Evolutionary conservation across 1,284 basidiomycete species (phyloP).

Genomic region (Cutaneotrichosporon arboriforme): DNA sequence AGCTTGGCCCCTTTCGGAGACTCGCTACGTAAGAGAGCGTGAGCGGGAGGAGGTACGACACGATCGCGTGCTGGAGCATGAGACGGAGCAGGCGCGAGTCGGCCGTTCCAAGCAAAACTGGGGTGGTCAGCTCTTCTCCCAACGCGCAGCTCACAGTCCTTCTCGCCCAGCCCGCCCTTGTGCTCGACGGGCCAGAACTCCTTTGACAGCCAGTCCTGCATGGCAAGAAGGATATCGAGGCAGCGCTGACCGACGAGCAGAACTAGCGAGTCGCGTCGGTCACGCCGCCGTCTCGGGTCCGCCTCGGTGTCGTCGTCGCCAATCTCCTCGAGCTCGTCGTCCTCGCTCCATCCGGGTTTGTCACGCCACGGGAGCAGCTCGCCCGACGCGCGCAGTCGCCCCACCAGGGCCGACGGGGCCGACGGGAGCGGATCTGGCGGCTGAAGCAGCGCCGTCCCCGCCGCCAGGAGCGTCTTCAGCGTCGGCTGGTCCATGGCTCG

Average conservation of each 20-base stretch:
- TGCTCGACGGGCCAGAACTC: constrained; percentile 34
- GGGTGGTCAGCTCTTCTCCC: neutral
- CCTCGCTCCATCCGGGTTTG: constrained; percentile 13
- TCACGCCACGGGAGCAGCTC: constrained; percentile 22
- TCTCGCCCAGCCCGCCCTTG: constrained; percentile 17
- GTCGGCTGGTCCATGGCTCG: constrained; percentile 1
- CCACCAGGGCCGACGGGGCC: constrained; percentile 18
- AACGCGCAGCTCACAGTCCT: constrained; percentile 26
- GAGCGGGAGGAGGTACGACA: constrained; percentile 24
- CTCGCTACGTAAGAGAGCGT: constrained; percentile 19
- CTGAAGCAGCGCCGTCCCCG: constrained; percentile 26
- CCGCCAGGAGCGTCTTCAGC: constrained; percentile 23
- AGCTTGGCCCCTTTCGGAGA: constrained; percentile 5
- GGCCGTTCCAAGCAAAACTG: constrained; percentile 37
- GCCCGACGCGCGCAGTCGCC: constrained; percentile 21
- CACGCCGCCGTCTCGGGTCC: neutral
- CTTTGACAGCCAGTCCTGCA: constrained; percentile 25
- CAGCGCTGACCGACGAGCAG: constrained; percentile 19
- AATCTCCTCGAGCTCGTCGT: constrained; percentile 10
- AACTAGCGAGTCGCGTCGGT: constrained; percentile 4
- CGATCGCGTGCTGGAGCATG: constrained; percentile 25
- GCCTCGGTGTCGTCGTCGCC: constrained; percentile 8
- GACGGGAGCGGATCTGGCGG: constrained; percentile 34
- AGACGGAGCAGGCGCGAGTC: constrained; percentile 30
- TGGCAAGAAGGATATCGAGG: constrained; percentile 24